A percentile compares a stretch with the other conserved stretches of the same genome.
These are phyloP conservation scores for Russula foetens DNA, from an alignment of 768 basidiomycete genomes.

Conservation along the genomic window DNA sequence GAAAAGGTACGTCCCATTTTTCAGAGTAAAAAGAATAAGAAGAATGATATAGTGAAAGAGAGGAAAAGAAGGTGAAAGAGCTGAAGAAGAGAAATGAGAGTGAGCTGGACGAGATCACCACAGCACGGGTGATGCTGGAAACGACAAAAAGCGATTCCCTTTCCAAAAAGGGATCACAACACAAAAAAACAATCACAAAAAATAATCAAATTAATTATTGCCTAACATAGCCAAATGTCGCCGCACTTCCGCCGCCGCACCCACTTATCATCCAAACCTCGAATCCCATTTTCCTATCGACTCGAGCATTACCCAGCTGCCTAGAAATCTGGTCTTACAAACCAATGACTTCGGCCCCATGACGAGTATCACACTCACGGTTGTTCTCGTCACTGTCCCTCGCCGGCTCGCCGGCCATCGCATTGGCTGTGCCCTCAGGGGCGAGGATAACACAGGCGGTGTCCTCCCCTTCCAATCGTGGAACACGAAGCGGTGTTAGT, in stretches of 20 bases:
- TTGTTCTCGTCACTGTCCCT: not conserved
- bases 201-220: not conserved
- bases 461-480: slow-evolving; percentile 45
- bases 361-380: too few species aligned
- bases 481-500: slow-evolving; percentile 33
- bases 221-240: too few species aligned
- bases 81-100: slow-evolving; percentile 11
- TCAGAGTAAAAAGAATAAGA: not conserved
- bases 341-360: too few species aligned
- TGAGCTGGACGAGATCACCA: slow-evolving; percentile 4
- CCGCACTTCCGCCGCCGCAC: not conserved
- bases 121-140: not conserved
- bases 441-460: slow-evolving; percentile 34
- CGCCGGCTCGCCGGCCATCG: not conserved
- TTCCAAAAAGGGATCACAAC: not conserved
- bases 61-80: slow-evolving; percentile 2
- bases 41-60: not conserved
- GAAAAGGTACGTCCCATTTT: too few species aligned
- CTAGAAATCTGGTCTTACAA: too few species aligned
- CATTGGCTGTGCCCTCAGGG: slow-evolving; percentile 4
- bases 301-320: slow-evolving; percentile 39
- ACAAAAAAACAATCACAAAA: not conserved
- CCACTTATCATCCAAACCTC: slow-evolving; percentile 30
- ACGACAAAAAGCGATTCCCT: not conserved
- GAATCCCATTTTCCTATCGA: slow-evolving; percentile 35